Conservation (phyloP, 2,329 filamentous ascomycete genomes). For the Fusarium sp. region DNA sequence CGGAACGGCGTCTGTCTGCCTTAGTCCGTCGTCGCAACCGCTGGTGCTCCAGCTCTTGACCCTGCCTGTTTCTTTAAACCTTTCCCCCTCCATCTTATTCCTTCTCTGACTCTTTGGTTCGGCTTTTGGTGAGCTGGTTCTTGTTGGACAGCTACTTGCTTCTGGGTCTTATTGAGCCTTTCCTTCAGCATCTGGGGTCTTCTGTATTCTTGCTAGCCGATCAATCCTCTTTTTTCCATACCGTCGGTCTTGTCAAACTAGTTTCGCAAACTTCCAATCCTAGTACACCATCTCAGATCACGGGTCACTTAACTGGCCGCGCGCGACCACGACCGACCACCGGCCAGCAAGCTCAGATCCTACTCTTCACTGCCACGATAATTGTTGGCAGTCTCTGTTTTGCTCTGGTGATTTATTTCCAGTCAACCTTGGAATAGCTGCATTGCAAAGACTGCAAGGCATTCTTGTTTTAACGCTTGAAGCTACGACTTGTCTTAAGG, state of each 20-base stretch:
- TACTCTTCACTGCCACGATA: slow-evolving; percentile 15
- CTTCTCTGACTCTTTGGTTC: slow-evolving; percentile 31
- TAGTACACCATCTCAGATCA: slow-evolving; percentile 18
- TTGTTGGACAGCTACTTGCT: slow-evolving; percentile 31
- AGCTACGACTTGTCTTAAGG: slow-evolving; percentile 23
- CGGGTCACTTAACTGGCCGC: slow-evolving; percentile 39
- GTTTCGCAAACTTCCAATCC: slow-evolving; percentile 26
- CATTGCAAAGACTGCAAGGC: slow-evolving; percentile 40
- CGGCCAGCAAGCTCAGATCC: slow-evolving; percentile 19
- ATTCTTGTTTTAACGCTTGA: slow-evolving; percentile 39
- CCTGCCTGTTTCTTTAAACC: slow-evolving; percentile 49
- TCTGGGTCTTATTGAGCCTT: slow-evolving; percentile 25
- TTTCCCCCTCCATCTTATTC: slow-evolving; percentile 48
- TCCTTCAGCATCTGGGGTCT: slow-evolving; percentile 10
- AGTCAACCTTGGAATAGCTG: slow-evolving; percentile 29
- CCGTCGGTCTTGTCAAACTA: slow-evolving; percentile 21
- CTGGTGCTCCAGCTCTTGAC: slow-evolving; percentile 43
- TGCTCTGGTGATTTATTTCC: neutral
- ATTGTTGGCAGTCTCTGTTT: slow-evolving; percentile 11
- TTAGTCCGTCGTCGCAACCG: slow-evolving; percentile 44
- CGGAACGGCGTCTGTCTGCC: slow-evolving; percentile 42
- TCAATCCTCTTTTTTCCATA: slow-evolving; percentile 11
- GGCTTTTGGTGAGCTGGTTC: slow-evolving; percentile 38
- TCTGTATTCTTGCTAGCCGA: slow-evolving; percentile 5
- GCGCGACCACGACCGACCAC: slow-evolving; percentile 31